Percentiles rank a stretch among this genome's conserved stretches.
Evolutionary conservation across 2,329 filamentous ascomycete species (phyloP).

Genomic region (Westerdykella ornata): DNA sequence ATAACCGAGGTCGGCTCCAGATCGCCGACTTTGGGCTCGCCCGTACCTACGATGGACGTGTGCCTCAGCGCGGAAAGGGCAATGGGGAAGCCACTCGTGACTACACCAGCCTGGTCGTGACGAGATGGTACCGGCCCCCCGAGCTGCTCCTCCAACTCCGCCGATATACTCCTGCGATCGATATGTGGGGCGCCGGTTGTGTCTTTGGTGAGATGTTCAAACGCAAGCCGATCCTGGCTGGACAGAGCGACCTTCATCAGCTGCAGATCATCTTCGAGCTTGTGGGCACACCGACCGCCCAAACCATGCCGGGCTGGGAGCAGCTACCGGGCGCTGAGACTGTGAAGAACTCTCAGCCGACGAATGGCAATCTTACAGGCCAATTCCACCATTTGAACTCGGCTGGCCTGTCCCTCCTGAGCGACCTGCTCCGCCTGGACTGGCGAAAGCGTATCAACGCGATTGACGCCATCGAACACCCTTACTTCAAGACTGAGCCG

Average conservation of each 20-base stretch:
- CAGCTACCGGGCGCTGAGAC: slow-evolving; percentile 73
- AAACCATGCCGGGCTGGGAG: slow-evolving; percentile 89
- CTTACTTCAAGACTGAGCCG: slow-evolving; percentile 78
- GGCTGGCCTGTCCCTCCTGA: slow-evolving; percentile 69
- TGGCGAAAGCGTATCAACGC: slow-evolving; percentile 88
- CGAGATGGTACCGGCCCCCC: slow-evolving; percentile 91
- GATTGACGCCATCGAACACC: slow-evolving; percentile 84
- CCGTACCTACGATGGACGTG: slow-evolving; percentile 80
- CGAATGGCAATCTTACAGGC: slow-evolving; percentile 59
- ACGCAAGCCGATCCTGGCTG: slow-evolving; percentile 84
- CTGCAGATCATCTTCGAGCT: slow-evolving; percentile 90
- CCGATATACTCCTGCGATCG: slow-evolving; percentile 93
- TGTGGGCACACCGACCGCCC: slow-evolving; percentile 80
- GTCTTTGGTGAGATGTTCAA: slow-evolving; percentile 98
- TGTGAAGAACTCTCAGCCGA: slow-evolving; percentile 56
- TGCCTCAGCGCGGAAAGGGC: slow-evolving; percentile 67
- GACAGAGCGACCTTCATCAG: slow-evolving; percentile 82
- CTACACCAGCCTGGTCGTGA: slow-evolving; percentile 95
- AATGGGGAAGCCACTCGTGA: slow-evolving; percentile 81
- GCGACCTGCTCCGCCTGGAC: slow-evolving; percentile 78
- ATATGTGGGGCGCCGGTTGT: slow-evolving; percentile 98
- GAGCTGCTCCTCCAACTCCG: slow-evolving; percentile 84
- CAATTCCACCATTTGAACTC: slow-evolving; percentile 70
- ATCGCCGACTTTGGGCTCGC: slow-evolving; percentile 97
- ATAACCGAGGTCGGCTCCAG: slow-evolving; percentile 85